Base-by-base conservation (phyloP, 257 asterid genomes). In the Coffea eugenioides region DNA sequence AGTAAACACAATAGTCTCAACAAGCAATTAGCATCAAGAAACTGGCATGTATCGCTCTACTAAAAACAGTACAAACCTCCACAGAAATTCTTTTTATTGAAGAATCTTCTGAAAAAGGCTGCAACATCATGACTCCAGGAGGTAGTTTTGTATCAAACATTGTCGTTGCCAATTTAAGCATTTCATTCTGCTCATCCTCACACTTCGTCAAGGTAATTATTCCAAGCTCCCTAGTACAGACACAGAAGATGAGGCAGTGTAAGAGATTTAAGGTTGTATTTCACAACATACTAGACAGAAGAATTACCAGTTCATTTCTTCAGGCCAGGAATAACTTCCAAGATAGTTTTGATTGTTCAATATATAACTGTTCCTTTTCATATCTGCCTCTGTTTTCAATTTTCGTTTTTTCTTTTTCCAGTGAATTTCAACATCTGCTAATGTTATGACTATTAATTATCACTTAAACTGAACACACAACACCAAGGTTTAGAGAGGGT, bases 131-230 rank as follows among this genome's bases (percentile, higher is more conserved):
- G 49, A 92, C 95, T 3, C 98, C 98, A 78, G 98, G 97, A 41
- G 99, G 98, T 72, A 96, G 89, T 90, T 92, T 92, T 48, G 99
- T 96, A 80, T 96, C 99, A 57, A 96, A 96, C 98, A 96, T 91
- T 64, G 97, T 89, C 59, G 91, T 89, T 25, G 99, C 97, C 88
- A 96, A 85, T 80, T 65, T 91, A 80, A 94, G 84, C 93, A 96
- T 16, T 87, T 96, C 97, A 46, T 86, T 81, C 82, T 89, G 93
- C 86, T 91, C 97, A 83, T 91, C 83, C 85, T 87, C 81, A 62
- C 97, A 90, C 69, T 86, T 90, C 89, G 88, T 84, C 77, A 91
- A 75, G 80, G 97, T 94, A 85, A 84, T 83, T 57, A 96, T 96
- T 27, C 99, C 98, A 69, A 96, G 98, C 82, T 94, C 93, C 97